phyloP scores from a whole-genome alignment of 306 rosid genomes.

The Malus sylvestris region DNA sequence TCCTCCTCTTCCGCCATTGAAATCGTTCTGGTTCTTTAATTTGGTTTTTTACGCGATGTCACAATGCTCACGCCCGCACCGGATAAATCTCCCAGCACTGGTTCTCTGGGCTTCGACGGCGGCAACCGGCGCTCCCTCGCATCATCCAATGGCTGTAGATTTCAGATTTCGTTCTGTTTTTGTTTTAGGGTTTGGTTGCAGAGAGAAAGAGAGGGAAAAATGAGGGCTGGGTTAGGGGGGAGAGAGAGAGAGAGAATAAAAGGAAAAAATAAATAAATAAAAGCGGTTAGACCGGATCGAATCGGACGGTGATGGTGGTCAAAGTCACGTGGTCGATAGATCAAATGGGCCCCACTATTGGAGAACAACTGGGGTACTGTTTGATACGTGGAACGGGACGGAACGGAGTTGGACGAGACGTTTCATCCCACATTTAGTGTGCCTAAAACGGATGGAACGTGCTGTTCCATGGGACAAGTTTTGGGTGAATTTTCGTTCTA shows the following conservation, averaged over 20 bases:
- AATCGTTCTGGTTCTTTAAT: not conserved
- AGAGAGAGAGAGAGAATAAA: not conserved
- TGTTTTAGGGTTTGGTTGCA: slow-evolving; percentile 18
- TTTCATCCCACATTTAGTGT: no score
- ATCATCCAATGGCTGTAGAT: slow-evolving; percentile 13
- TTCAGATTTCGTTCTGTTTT: slow-evolving; percentile 11
- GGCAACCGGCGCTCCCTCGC: slow-evolving; percentile 1
- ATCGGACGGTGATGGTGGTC: slow-evolving; percentile 32
- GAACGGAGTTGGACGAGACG: no score
- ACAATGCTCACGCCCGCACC: slow-evolving; percentile 26
- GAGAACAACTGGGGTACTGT: no score
- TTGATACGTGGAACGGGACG: no score
- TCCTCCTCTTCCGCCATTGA: not conserved
- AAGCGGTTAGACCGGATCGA: slow-evolving; percentile 51
- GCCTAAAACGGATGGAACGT: no score
- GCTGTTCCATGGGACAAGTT: no score
- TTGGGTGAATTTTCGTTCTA: no score
- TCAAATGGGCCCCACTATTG: slow-evolving; percentile 16
- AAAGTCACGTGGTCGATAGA: slow-evolving; percentile 30
- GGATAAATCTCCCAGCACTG: slow-evolving; percentile 19
- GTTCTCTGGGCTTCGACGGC: slow-evolving; percentile 5
- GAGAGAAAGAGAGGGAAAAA: slow-evolving; percentile 7
- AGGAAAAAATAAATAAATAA: not conserved
- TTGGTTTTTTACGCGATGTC: not conserved
- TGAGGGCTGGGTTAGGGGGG: slow-evolving; percentile 4